Percentiles rank a stretch among this genome's conserved stretches.
phyloP scores from a whole-genome alignment of 495 filamentous ascomycete species.

The Hypoxylon intermedium region DNA sequence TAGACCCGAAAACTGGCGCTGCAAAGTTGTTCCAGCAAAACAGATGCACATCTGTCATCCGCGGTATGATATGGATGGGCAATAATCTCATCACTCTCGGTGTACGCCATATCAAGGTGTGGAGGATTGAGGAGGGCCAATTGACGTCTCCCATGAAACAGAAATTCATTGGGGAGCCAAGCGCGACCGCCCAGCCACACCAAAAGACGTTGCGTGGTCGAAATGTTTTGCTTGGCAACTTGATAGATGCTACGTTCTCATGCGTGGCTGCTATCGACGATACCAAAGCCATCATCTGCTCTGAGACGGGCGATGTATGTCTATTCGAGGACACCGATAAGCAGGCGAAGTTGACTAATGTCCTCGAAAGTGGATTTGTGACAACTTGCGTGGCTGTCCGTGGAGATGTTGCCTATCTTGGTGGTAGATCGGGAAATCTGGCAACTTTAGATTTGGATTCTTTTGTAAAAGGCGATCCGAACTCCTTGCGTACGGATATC shows the following conservation, averaged over 20 bases:
- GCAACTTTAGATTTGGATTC: constrained; percentile 48
- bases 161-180: constrained; percentile 52
- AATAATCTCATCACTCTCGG: constrained; percentile 68
- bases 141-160: constrained; percentile 56
- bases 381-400: constrained; percentile 66
- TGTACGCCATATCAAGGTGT: constrained; percentile 91
- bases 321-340: constrained; percentile 79
- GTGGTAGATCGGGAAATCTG: constrained; percentile 55
- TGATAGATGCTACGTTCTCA: constrained; percentile 85
- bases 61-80: constrained; percentile 88
- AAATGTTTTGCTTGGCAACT: constrained; percentile 74
- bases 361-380: constrained; percentile 67
- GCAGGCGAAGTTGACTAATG: constrained; percentile 68
- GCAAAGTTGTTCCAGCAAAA: constrained; percentile 89
- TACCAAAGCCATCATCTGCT: constrained; percentile 71
- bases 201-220: constrained; percentile 64
- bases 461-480: constrained; percentile 44
- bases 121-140: constrained; percentile 75
- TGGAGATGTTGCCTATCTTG: constrained; percentile 49
- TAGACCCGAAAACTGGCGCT: constrained; percentile 83
- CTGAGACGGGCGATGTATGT: constrained; percentile 76
- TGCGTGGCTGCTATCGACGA: constrained; percentile 77
- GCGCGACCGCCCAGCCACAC: constrained; percentile 43
- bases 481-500: constrained; percentile 39
- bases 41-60: constrained; percentile 85